Base-by-base conservation (phyloP, 2,329 filamentous ascomycete species). In the Pseudogymnoascus sp. region DNA sequence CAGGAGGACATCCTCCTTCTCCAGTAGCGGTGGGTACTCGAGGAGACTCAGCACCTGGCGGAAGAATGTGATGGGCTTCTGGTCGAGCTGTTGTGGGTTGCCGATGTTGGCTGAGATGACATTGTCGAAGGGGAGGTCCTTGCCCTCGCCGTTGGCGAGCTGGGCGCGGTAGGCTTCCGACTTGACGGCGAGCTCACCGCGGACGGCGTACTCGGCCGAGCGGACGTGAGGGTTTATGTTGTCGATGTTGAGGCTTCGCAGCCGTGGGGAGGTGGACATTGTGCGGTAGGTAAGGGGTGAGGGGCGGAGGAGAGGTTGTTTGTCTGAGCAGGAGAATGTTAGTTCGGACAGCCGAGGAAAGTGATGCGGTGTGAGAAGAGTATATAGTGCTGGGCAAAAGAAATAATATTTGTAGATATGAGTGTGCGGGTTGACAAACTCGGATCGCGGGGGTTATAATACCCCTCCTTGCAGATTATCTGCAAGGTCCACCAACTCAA, bases 21-120 rank as follows among this genome's bases (percentile, higher is more conserved):
- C 82, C 63, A 99, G 81, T 35, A 99, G 80, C 62, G 80, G 74
- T 0, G 94, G 94, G 79, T 97, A 92, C 80, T 99, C 94, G 62
- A 97, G 77, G 64, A 99, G 75, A 76, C 91, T 96, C 70, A 94
- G 83, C 28, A 99, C 94, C 78, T 99, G 93, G 68, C 94, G 87
- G 85, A 99, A 97, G 82, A 97, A 99, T 68, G 94, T 99, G 71
- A 99, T 93, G 71, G 94, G 94, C 81, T 97, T 95, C 82, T 99
- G 94, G 77, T 97, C 94, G 65, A 99, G 85, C 78, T 99, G 94
- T 77, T 99, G 94, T 3, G 94, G 94, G 80, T 99, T 99, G 72
- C 94, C 94, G 71, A 99, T 99, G 78, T 99, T 99, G 76, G 94
- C 94, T 65, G 90, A 92, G 77, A 99, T 93, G 75, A 99, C 87